phyloP scores from a whole-genome alignment of 179 eudicot species.

The Heliamphora pulchella region DNA sequence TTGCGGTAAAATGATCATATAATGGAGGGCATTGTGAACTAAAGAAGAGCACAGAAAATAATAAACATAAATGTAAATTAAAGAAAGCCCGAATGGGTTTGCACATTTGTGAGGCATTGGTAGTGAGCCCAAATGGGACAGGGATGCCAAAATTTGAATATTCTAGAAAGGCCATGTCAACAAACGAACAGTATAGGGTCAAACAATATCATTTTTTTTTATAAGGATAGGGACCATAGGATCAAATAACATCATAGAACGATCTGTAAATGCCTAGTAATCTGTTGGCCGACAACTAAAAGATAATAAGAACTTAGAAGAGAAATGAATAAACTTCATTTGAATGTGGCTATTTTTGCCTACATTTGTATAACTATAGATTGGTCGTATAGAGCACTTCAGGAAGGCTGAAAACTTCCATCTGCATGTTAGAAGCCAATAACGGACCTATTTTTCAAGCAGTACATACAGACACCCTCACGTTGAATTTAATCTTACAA shows the following conservation, averaged over 20 bases:
- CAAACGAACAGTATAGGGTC: background rate
- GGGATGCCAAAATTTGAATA: background rate
- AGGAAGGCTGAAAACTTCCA: background rate
- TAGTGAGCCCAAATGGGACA: background rate
- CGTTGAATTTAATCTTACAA: background rate
- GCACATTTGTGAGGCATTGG: too few relatives aligned
- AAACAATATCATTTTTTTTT: too few relatives aligned
- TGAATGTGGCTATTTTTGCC: background rate
- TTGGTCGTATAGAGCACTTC: background rate
- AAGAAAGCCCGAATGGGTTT: background rate
- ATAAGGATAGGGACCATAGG: too few relatives aligned
- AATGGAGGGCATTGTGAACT: background rate
- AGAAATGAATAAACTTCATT: background rate
- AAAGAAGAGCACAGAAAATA: too few relatives aligned
- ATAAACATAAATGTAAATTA: too few relatives aligned
- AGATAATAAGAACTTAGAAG: background rate
- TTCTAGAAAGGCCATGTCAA: background rate
- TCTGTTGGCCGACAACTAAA: background rate
- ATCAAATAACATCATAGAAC: background rate
- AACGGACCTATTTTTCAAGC: background rate
- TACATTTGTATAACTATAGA: background rate
- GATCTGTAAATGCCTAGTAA: background rate
- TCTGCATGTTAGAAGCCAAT: background rate
- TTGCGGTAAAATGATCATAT: conserved; percentile 4
- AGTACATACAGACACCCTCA: background rate